Base-by-base conservation (phyloP, 2,329 filamentous ascomycete genomes). In the Colletotrichum phormii region DNA sequence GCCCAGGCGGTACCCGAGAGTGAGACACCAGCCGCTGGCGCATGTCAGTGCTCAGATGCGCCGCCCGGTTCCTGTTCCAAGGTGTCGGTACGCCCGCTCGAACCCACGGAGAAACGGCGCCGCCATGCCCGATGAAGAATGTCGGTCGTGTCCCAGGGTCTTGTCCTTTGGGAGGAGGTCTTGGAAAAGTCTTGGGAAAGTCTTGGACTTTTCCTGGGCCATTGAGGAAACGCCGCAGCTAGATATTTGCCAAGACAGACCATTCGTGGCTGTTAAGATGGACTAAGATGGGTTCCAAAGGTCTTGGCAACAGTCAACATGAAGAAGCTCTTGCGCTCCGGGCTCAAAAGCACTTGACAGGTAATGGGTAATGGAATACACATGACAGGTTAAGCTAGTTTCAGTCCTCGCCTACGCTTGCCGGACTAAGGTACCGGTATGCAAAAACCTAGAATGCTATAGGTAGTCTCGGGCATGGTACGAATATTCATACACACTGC, bases 31-130 rank as follows among this genome's bases (percentile, higher is more conserved):
- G 42, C 42, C 42, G 42, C 42, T 22, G 42, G 42, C 42, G 42
- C 4, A 49, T 15, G 33, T 22, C 22, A 31, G 62, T 33, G 51
- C 35, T 33, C 15, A 37, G 53, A 35, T 24, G 24, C 59, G 53
- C 65, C 59, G 26, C 18, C 49, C 13, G 31, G n/a, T 35, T 37
- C n/a, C 46, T 63, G 59, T 72, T 33, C 69, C 69, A 59, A 24
- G 26, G 58, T 60, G 64, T 35, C 53, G 70, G 70, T 63, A 64
- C 42, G 59, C 33, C 70, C 60, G 59, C 31, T 49, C 60, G 58
- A 64, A 64, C 59, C 37, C 37, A 37, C 33, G 13, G 31, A 55
- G 35, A 60, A 54, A 55, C 54, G 33, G 55, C 22, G 54, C 24
- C 42, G 29, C 60, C 59, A 60, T 29, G 33, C 65, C 37, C 12